These are phyloP conservation scores for Ustilago curta DNA, from an alignment of 1,284 basidiomycete genomes.

Conservation along the genomic window DNA sequence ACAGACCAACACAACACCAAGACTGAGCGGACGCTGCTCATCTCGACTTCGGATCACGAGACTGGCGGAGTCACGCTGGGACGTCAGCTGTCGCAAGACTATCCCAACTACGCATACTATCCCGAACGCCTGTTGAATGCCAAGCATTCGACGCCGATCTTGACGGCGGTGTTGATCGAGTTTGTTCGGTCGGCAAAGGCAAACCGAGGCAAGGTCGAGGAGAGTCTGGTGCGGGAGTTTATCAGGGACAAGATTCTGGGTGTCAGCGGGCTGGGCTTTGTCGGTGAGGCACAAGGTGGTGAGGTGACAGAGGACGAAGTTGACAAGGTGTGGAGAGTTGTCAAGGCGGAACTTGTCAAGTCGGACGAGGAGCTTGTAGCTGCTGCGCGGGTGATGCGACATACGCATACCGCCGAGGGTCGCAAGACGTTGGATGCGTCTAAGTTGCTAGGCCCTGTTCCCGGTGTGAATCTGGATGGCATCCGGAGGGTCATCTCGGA, in stretches of 20 bases:
- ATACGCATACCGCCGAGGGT: constrained; percentile 5
- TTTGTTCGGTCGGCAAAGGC: constrained; percentile 35
- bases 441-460: constrained; percentile 20
- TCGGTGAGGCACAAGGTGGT: constrained; percentile 26
- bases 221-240: constrained; percentile 34
- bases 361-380: background rate
- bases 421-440: background rate
- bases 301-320: constrained; percentile 58
- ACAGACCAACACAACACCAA: constrained; percentile 63
- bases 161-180: constrained; percentile 56
- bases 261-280: constrained; percentile 33
- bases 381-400: background rate
- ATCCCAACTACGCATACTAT: constrained; percentile 69
- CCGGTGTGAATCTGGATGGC: constrained; percentile 41
- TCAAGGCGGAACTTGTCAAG: constrained; percentile 34
- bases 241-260: constrained; percentile 50
- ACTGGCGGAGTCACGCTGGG: constrained; percentile 70
- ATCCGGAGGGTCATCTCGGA: constrained; percentile 49
- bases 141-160: constrained; percentile 65
- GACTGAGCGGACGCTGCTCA: constrained; percentile 65
- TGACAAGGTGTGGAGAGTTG: constrained; percentile 47
- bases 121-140: constrained; percentile 68
- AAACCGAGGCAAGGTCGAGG: constrained; percentile 8
- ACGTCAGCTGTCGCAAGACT: constrained; percentile 63
- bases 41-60: constrained; percentile 70